Evolutionary conservation across 2,329 filamentous ascomycete genomes (phyloP).

Genomic region (Calonectria fujianensis): DNA sequence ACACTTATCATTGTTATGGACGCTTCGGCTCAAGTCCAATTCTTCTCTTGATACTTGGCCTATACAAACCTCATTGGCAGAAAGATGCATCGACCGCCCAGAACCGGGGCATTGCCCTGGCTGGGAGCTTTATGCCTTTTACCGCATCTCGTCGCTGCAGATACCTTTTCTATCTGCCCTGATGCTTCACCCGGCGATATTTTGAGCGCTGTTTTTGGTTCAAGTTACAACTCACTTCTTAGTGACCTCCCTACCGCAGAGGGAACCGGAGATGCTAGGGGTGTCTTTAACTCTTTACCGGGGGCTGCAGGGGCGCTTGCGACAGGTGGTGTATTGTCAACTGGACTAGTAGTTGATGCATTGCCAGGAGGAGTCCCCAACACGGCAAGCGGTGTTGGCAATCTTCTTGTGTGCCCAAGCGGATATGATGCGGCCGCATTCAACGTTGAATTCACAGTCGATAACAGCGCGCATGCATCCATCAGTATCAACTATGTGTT

Average conservation of each 20-base stretch:
- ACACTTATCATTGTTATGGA: neutral
- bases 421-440: neutral
- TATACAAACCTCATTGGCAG: neutral
- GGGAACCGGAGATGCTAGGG: neutral
- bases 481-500: neutral
- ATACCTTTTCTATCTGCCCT: neutral
- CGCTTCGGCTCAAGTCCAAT: neutral
- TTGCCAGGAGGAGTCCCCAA: neutral
- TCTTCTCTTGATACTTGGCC: neutral
- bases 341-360: neutral
- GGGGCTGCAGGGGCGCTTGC: neutral
- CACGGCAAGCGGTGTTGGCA: neutral
- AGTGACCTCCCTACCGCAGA: accelerated
- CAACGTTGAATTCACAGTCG: neutral
- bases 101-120: neutral
- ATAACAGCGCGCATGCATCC: neutral
- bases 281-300: neutral
- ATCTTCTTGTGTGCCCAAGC: neutral
- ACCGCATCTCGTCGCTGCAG: neutral
- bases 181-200: neutral
- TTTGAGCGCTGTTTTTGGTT: neutral
- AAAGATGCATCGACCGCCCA: neutral
- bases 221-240: neutral
- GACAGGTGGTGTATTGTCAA: neutral
- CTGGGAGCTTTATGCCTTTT: neutral